phyloP scores from a whole-genome alignment of 345 rosid genomes.

The Viola odorata region DNA sequence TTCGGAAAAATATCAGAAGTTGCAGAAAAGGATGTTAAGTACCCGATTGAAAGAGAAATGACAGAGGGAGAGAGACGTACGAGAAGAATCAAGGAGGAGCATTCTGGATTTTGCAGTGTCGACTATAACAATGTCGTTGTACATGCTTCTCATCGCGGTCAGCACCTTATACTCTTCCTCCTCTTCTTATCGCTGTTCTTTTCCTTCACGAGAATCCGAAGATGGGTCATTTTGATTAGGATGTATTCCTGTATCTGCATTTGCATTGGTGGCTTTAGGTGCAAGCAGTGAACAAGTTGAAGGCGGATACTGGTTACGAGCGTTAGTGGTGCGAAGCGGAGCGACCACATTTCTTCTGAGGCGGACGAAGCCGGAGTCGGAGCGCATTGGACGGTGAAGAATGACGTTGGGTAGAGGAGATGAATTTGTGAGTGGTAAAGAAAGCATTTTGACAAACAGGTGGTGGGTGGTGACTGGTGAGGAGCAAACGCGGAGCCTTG shows the following conservation, averaged over 20 bases:
- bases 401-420: too few relatives aligned
- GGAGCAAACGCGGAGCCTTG: too few relatives aligned
- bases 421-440: too few relatives aligned
- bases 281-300: neutral
- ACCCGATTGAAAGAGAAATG: neutral
- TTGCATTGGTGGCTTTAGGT: neutral
- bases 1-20: neutral
- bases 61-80: conserved; percentile 18
- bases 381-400: too few relatives aligned
- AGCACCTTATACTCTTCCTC: conserved; percentile 51
- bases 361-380: too few relatives aligned
- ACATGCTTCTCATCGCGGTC: conserved; percentile 44
- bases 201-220: conserved; percentile 1
- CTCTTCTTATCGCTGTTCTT: conserved; percentile 16
- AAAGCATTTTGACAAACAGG: too few relatives aligned
- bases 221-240: neutral
- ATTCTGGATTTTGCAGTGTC: conserved; percentile 57
- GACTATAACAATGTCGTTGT: conserved; percentile 69
- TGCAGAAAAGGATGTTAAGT: neutral
- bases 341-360: too few relatives aligned
- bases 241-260: neutral
- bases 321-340: too few relatives aligned
- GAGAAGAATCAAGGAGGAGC: conserved; percentile 76
- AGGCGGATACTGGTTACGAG: too few relatives aligned
- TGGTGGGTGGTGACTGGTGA: too few relatives aligned